A percentile compares a stretch with the other conserved stretches of the same genome.
These are phyloP conservation scores for Pulveroboletus sp. DNA, from an alignment of 768 basidiomycete genomes.

Conservation along the genomic window DNA sequence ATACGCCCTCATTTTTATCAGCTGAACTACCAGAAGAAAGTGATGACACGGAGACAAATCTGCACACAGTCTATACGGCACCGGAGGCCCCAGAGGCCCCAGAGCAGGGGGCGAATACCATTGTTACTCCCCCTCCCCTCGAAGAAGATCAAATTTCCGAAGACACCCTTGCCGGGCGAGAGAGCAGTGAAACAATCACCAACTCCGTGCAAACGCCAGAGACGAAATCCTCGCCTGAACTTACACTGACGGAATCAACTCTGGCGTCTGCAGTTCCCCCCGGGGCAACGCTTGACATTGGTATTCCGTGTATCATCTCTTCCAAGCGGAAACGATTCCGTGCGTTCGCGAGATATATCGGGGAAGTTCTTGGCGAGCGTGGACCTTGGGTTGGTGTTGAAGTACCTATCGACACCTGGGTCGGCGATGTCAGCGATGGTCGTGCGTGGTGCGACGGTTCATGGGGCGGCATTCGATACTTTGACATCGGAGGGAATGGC, in stretches of 20 bases:
- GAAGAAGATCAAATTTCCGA: conserved; percentile 17
- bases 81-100: conserved; percentile 11
- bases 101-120: conserved; percentile 7
- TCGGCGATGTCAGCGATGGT: conserved; percentile 48
- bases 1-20: conserved; percentile 12
- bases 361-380: conserved; percentile 72
- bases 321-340: conserved; percentile 80
- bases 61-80: conserved; percentile 19
- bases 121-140: conserved; percentile 4
- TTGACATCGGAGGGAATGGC: conserved; percentile 60
- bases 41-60: conserved; percentile 33
- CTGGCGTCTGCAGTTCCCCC: conserved; percentile 20
- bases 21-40: conserved; percentile 33
- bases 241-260: conserved; percentile 22
- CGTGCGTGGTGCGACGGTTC: conserved; percentile 84
- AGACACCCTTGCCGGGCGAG: conserved; percentile 19
- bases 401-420: conserved; percentile 62
- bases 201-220: conserved; percentile 16
- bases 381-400: conserved; percentile 93
- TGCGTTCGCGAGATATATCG: conserved; percentile 84
- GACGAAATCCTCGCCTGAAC: conserved; percentile 14
- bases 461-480: conserved; percentile 79
- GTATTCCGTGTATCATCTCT: conserved; percentile 87
- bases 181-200: conserved; percentile 27
- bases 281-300: conserved; percentile 76